A percentile compares a stretch with the other conserved stretches of the same genome.
Conservation (phyloP, 2,329 filamentous ascomycete genomes). For the Fusarium buharicum region DNA sequence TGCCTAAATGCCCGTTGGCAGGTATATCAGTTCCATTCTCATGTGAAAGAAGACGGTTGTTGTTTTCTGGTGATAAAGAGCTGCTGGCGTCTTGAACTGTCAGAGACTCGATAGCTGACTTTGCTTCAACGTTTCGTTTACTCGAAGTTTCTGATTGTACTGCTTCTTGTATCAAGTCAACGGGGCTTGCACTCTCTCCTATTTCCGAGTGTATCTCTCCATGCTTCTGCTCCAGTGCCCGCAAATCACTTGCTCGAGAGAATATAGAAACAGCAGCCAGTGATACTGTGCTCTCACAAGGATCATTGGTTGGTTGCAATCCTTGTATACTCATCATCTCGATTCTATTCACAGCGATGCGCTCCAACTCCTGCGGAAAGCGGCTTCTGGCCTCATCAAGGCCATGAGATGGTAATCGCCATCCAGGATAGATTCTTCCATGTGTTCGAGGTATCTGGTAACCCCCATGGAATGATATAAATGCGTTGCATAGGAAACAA, state of each 20-base stretch:
- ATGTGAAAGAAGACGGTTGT: background rate
- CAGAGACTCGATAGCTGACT: background rate
- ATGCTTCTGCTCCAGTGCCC: background rate
- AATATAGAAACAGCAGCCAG: background rate
- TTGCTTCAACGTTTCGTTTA: background rate
- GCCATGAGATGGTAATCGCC: slow-evolving; percentile 18
- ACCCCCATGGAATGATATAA: slow-evolving; percentile 15
- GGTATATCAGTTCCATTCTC: background rate
- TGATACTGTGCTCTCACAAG: slow-evolving; percentile 20
- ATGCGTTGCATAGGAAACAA: slow-evolving; percentile 37
- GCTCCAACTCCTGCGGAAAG: slow-evolving; percentile 16
- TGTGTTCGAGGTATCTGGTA: slow-evolving; percentile 27
- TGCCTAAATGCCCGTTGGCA: background rate
- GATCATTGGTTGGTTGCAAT: background rate
- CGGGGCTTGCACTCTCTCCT: background rate
- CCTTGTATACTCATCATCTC: background rate
- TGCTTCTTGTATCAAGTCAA: too few species aligned
- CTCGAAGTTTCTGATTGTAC: background rate
- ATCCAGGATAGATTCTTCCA: slow-evolving; percentile 36
- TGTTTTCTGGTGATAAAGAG: background rate
- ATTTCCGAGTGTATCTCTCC: background rate
- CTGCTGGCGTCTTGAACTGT: background rate
- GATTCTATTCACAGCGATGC: slow-evolving; percentile 3
- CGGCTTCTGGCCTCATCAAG: background rate
- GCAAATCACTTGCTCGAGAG: background rate